Conservation (phyloP, 2,329 filamentous ascomycete genomes). For the Aspergillus clavatus region DNA sequence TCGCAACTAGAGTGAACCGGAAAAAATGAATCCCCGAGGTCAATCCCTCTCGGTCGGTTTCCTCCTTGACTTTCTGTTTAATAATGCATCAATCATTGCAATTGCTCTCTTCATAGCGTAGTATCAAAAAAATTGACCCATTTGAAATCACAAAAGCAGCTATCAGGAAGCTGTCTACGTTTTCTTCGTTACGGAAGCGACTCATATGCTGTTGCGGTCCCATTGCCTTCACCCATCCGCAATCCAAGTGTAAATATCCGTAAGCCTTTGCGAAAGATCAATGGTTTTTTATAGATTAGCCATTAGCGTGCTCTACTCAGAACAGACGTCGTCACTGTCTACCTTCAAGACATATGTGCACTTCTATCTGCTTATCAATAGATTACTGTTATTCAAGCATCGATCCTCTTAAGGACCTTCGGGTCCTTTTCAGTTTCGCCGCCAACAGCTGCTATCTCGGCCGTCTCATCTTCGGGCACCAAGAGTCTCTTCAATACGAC, state of each 20-base stretch:
- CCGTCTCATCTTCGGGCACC: constrained; percentile 23
- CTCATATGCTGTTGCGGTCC: too few species aligned
- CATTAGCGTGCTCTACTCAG: constrained; percentile 14
- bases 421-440: constrained; percentile 19
- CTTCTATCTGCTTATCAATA: too few species aligned
- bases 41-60: neutral
- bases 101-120: neutral
- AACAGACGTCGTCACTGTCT: too few species aligned
- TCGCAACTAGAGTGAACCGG: constrained; percentile 13
- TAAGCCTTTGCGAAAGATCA: constrained; percentile 4
- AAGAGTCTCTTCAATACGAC: constrained; percentile 26
- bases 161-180: neutral
- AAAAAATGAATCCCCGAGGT: constrained; percentile 21
- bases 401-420: too few species aligned
- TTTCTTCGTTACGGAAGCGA: too few species aligned
- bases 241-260: neutral
- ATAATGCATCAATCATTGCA: too few species aligned
- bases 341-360: too few species aligned
- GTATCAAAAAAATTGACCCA: neutral
- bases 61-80: too few species aligned
- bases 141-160: neutral
- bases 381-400: too few species aligned
- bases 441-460: constrained; percentile 21
- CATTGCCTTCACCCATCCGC: too few species aligned
- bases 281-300: constrained; percentile 7